Base-by-base conservation (phyloP, 306 rosid species). In the Vigna trinervia region DNA sequence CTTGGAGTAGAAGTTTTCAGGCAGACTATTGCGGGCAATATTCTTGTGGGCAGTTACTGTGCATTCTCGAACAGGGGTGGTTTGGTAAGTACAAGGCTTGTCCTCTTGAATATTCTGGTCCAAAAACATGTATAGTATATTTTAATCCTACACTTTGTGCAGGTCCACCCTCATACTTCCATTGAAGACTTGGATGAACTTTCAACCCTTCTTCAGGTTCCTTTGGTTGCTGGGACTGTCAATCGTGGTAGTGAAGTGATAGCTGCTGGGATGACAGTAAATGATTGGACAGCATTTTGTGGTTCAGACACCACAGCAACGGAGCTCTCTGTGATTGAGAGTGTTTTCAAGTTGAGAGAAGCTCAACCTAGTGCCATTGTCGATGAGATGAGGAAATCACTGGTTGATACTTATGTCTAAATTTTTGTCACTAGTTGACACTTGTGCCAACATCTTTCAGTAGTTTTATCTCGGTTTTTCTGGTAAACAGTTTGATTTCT, bases 1-100 rank as follows among this genome's bases (percentile, higher is more conserved):
- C 98, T 91, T 51, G 97, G 97, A 64, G 96, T 93, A 20, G 98
- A 93, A 82, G 98, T 93, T 71, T 93, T 93, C 76, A 87, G 96
- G 85, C 96, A 91, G 73, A 91, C 96, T 4, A 73, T 93, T 36
- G 98, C 96, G 0, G 96, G 92, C 11, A 91, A 93, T 67, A 85
- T 86, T 56, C 93, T 93, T 46, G 98, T 93, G 5, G 98, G 97
- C 15, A 89, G 98, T 78, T 91, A 68, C 78, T 91, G 97, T 73
- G 82, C 86, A 76, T 76, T 93, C 79, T 87, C 97, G 53, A 93
- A 93, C 77, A 89, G 70, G 78, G 98, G 98, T 60, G 98, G 97
- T 75, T 77, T 93, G 96, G 98, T 93, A 85, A 89, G 82, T 50
- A 36, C 14, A 70, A 73, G 8, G 54, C 20, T 30, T 46, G 11